phyloP scores from a whole-genome alignment of 2,329 filamentous ascomycete species.

The Penicillium sp. region DNA sequence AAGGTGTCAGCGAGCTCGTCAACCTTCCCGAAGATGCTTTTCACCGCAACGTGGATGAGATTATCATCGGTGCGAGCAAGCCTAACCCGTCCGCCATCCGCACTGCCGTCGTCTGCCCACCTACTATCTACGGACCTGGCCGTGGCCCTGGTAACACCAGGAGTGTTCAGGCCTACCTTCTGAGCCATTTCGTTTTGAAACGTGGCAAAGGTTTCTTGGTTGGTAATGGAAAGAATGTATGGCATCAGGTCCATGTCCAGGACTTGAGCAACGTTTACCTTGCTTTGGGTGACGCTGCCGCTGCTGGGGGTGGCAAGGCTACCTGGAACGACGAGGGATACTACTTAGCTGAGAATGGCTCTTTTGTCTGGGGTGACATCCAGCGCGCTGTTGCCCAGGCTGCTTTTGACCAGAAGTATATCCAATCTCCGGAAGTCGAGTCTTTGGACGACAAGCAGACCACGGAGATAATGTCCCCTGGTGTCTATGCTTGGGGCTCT shows the following conservation, averaged over 20 bases:
- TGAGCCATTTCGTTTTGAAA: conserved; percentile 38
- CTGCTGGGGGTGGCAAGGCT: conserved; percentile 38
- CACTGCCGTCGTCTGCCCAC: conserved; percentile 42
- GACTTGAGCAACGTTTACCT: conserved; percentile 41
- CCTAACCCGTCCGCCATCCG: conserved; percentile 30
- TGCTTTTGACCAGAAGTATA: conserved; percentile 55
- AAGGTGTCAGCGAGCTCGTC: conserved; percentile 42
- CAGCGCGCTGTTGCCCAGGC: conserved; percentile 39
- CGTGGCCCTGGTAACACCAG: conserved; percentile 38
- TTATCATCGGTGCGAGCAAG: conserved; percentile 33
- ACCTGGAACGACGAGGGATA: conserved; percentile 48
- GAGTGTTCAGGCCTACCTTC: conserved; percentile 44
- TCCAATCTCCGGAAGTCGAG: conserved; percentile 43
- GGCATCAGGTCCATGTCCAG: conserved; percentile 44
- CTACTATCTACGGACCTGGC: conserved; percentile 43
- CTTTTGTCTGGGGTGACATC: conserved; percentile 43
- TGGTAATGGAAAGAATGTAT: conserved; percentile 40
- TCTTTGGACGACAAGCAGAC: conserved; percentile 32
- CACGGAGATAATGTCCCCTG: conserved; percentile 43
- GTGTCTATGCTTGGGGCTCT: conserved; percentile 38
- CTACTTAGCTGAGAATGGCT: conserved; percentile 48
- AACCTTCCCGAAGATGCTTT: conserved; percentile 42
- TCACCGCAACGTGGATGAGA: conserved; percentile 43
- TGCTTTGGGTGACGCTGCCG: conserved; percentile 39
- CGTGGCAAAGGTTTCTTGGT: conserved; percentile 40